Base-by-base conservation (phyloP, 1,139 yeast species). In the Spathaspora sp. region DNA sequence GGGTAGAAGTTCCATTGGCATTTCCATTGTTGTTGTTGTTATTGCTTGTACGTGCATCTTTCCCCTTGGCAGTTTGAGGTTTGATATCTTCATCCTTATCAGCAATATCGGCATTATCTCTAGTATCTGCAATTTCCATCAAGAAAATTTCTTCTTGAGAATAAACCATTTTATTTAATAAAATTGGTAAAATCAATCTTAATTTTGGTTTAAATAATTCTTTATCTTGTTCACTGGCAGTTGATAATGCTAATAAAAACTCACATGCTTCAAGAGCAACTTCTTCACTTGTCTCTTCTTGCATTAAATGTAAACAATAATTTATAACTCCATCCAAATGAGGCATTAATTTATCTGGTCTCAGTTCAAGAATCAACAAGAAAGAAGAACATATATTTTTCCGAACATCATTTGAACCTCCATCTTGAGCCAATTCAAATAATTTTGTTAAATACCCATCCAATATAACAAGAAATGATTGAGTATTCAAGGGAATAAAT, bases 181-280 rank as follows among this genome's bases (percentile, higher is more conserved):
- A 68, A 1, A 85, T 81, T 0, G 98, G 97, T 25, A 93, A 65
- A 18, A 93, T 81, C 16, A 69, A 65, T 10, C 74, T 70, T 45
- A 95, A 71, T 56, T 80, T 81, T 1, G 86, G 84, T 42, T 65
- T 67, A 48, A 88, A 76, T 2, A 79, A 60, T 20, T 70, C 70
- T 17, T 67, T 68, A 42, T 84, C 79, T 3, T 76, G 65, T 45
- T 80, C 80, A 37, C 63, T 68, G 1, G 70, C 60, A 10, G 89
- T 86, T 1, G 95, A 82, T 47, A 93, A 74, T 1, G 88, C 83
- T 44, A 93, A 75, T 52, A 95, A 71, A 57, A 93, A 90, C 67
- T 93, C 99, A 65, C 97, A 89, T 2, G 96, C 98, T 62, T 90
- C 97, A 43, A 90, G 72, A 0, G 96, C 87, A 37, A 90, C 95